Base-by-base conservation (phyloP, 1,139 yeast species). In the Neolecta irregularis region DNA sequence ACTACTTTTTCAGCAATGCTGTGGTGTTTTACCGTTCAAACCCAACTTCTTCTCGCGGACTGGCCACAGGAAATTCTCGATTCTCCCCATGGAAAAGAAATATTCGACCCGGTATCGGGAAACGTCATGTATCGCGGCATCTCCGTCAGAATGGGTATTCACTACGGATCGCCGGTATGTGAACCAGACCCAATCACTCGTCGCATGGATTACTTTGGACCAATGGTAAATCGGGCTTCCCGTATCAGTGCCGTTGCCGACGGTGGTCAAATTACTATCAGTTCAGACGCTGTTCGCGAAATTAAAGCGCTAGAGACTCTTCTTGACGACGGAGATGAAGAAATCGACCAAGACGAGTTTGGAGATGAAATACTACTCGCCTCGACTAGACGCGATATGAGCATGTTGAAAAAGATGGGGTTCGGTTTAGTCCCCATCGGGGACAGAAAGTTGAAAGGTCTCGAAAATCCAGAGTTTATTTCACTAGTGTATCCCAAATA, bases 181-280 rank as follows among this genome's bases (percentile, higher is more conserved):
- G 99, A 91, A 53, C 71, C 79, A 4, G 98, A 88, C 61, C 77
- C 88, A 39, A 83, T 85, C 38, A 88, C 98, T 0, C 71, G 85
- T 45, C 73, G 99, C 61, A 88, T 91, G 98, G 99, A 88, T 57
- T 88, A 88, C 55, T 78, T 88, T 49, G 99, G 99, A 0, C 98
- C 99, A 1, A 85, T 88, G 88, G 99, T 88, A 19, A 88, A 88
- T 52, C 67, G 94, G 39, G 81, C 99, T 0, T 77, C 96, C 1
- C 67, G 99, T 50, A 85, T 88, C 29, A 76, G 88, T 53, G 81
- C 93, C 2, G 77, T 80, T 34, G 99, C 98, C 0, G 94, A 83
- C 54, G 99, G 99, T 40, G 98, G 98, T n/a, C 95, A 88, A 55
- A 80, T 85, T 29, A 73, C 93, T 0, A 65, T 85, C 36, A 77